Base-by-base conservation (phyloP, 768 basidiomycete genomes). In the Panellus pusillus region DNA sequence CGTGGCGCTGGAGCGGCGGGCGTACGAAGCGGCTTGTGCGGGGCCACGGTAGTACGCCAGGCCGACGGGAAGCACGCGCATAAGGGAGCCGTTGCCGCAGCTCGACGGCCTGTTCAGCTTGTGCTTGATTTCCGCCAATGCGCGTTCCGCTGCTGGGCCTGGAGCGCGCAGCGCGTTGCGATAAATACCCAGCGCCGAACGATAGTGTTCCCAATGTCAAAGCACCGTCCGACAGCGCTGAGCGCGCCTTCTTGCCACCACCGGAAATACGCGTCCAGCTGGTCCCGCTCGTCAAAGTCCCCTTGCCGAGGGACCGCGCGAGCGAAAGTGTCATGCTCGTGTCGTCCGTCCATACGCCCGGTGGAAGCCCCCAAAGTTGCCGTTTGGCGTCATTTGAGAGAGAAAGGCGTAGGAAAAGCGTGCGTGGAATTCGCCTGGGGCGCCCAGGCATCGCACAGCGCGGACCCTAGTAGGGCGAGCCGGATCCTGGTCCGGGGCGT, bases 271-370 rank as follows among this genome's bases (percentile, higher is more conserved):
- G 66, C 61, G 11, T 65, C 53, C 19, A 77, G 60, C 59, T 75
- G 74, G 48, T 71, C 62, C 1, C 52, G 64, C 44, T 74, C 71
- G 47, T 70, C 64, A 50, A 73, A 74, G 70, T 71, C 38, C 66
- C 43, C 14, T n/a, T 9, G 44, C 71, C 66, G 38, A 79, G 57
- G 9, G 77, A 77, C 6, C 67, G 65, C 7, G 74, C 75, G 12
- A 80, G 68, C 50, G 74, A 76, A 4, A 80, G 70, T 18, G 70
- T 70, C 75, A 76, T 77, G 32, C 73, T 75, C 1, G 76, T 79
- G 55, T 79, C 77, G 62, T 79, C 78, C 9, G 77, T 78, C 76
- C 76, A 80, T 19, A 72, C 68, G 3, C 78, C 77, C 3, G 70
- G 57, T 0, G 63, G 18, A 42, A 44, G 9, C 9, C 32, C 32